Evolutionary conservation across 352 stramenopile genomes (phyloP), one percentile per base, ranked within the genome.

Genomic region (Phytopythium boreale): DNA sequence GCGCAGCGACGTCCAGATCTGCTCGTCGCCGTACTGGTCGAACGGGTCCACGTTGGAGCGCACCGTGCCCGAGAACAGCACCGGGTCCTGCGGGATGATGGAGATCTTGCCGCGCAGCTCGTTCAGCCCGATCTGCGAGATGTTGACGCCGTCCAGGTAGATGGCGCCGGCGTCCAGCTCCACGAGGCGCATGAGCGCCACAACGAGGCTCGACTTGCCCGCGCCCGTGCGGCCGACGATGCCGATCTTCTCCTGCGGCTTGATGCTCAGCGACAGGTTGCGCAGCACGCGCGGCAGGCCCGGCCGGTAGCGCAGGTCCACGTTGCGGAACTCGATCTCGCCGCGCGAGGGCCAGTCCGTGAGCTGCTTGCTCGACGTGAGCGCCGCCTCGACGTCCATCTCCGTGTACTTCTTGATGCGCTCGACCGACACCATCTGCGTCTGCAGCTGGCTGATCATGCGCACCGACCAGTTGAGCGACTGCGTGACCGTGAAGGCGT

Each of bases 11-110:
- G 87, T 75, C 76, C 88, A 81, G 47, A 98, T 89, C 56, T 97
- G 84, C 22, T 90, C 79, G 52, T 97, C 91, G 20, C 70, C 79
- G 75, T 90, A 97, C 65, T 96, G 67, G 27, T 87, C 74, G 67
- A 97, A 98, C 20, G 96, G 96, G 68, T 99, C 95, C 34, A 99
- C 64, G 59, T 97, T 98, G 58, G 77, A 88, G 22, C 93, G 81
- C 39, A 98, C 77, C 2, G 82, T 93, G n/a, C 97, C 96, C 10
- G 84, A 92, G 72, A 99, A 99, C 43, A 99, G 69, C 4, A 98
- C 90, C 19, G 97, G 96, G 61, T 98, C 93, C 72, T 98, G 95
- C 6, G 90, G 90, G 31, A 97, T 98, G 53, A 99, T 97, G 24
- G 95, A 71, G 39, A 88, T 75, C 56, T 82, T 82, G 51, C 55